Evolutionary conservation across 345 rosid genomes (phyloP).

Genomic region (Camelina laxa): DNA sequence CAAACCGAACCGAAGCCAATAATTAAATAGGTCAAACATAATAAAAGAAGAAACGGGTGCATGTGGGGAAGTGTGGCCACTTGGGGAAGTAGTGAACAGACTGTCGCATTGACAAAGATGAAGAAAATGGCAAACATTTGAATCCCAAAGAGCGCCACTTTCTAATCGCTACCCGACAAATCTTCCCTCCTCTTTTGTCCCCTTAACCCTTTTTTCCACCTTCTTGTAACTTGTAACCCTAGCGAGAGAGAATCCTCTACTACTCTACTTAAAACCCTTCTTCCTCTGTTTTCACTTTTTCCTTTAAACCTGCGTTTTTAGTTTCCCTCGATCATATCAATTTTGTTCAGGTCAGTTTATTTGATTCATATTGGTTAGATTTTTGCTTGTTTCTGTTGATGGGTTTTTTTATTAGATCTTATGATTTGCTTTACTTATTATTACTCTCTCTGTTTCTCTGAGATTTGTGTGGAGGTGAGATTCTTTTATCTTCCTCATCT

Average conservation of each 20-base stretch:
- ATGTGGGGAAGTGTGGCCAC: constrained; percentile 30
- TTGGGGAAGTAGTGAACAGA: constrained; percentile 16
- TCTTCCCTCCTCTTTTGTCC: constrained; percentile 36
- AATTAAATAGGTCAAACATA: neutral
- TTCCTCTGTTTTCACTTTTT: constrained; percentile 5
- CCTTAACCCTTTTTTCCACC: constrained; percentile 21
- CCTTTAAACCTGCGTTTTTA: neutral
- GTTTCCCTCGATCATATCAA: constrained; percentile 22
- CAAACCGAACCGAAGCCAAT: constrained; percentile 13
- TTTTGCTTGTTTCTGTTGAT: neutral
- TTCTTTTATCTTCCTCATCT: neutral
- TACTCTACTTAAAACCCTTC: constrained; percentile 20
- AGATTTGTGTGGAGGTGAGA: neutral
- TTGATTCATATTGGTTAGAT: neutral
- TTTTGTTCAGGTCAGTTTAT: neutral
- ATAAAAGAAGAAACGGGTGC: neutral
- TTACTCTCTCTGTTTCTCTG: constrained; percentile 20
- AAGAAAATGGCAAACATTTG: constrained; percentile 48
- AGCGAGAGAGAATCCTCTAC: neutral
- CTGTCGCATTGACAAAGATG: constrained; percentile 28
- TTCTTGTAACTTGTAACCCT: constrained; percentile 40
- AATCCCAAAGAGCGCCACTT: constrained; percentile 45
- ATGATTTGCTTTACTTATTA: neutral
- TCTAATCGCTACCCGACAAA: constrained; percentile 41
- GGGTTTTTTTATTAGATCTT: constrained; percentile 8